phyloP scores from a whole-genome alignment of 2,329 filamentous ascomycete species.

The Penicillium sp. region DNA sequence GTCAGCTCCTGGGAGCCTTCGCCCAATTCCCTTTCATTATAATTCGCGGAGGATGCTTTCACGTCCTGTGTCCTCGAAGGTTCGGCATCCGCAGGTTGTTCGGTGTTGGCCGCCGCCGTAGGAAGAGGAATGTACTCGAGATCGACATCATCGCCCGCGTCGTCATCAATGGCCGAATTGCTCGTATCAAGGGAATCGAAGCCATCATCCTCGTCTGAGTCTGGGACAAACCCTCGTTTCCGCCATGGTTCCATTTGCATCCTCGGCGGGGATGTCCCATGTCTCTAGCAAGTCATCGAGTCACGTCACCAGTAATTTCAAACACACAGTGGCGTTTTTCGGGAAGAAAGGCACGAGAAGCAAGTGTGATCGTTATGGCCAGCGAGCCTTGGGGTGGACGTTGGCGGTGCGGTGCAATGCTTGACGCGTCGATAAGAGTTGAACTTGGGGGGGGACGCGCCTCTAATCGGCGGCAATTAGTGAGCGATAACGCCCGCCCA shows the following conservation, averaged over 20 bases:
- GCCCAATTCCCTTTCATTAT: neutral
- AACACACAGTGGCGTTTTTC: neutral
- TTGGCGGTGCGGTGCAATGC: neutral
- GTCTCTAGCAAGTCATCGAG: slow-evolving; percentile 35
- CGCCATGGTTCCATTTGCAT: slow-evolving; percentile 52
- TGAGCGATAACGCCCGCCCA: slow-evolving; percentile 21
- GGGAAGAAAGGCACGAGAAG: neutral
- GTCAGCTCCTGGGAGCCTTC: slow-evolving; percentile 1
- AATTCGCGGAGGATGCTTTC: neutral
- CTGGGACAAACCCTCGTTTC: slow-evolving; percentile 54
- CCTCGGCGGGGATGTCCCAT: slow-evolving; percentile 39
- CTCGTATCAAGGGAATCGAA: slow-evolving; percentile 38
- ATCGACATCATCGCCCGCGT: slow-evolving; percentile 15
- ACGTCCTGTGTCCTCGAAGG: neutral
- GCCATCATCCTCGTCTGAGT: slow-evolving; percentile 52
- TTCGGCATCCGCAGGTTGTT: neutral
- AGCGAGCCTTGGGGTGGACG: neutral
- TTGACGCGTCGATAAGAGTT: slow-evolving; percentile 6
- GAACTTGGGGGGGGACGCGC: slow-evolving; percentile 29
- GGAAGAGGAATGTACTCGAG: slow-evolving; percentile 25
- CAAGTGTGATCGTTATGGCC: neutral
- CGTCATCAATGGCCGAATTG: slow-evolving; percentile 9
- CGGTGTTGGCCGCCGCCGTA: neutral
- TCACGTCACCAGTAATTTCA: neutral
- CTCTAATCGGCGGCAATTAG: slow-evolving; percentile 22